These are phyloP conservation scores for Haplosporangium sp. DNA, from an alignment of 371 early-diverging fungal species.

Conservation along the genomic window DNA sequence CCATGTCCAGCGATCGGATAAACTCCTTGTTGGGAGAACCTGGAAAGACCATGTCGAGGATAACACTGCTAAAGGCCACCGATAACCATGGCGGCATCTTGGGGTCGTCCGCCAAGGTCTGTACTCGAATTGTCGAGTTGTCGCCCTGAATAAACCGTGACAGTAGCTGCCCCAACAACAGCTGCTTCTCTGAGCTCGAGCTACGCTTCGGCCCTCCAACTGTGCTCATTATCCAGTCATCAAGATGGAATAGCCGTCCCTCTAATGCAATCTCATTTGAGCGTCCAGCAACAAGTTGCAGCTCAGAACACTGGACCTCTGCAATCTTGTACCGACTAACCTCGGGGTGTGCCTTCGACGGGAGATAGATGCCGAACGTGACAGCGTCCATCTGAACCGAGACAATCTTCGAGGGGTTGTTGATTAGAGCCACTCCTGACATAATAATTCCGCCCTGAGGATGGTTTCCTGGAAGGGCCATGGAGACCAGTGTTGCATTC, in stretches of 20 bases:
- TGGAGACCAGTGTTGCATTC: constrained; percentile 35
- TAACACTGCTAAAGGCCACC: constrained; percentile 33
- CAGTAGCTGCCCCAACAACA: constrained; percentile 33
- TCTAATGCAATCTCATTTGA: constrained; percentile 22
- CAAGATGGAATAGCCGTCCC: constrained; percentile 49
- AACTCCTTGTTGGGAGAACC: constrained; percentile 45
- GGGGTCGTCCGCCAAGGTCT: constrained; percentile 36
- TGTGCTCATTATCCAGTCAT: constrained; percentile 35
- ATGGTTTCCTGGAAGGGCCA: constrained; percentile 40
- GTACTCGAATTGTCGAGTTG: constrained; percentile 41
- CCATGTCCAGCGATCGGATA: constrained; percentile 36
- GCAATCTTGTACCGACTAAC: constrained; percentile 43
- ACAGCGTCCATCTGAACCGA: constrained; percentile 37
- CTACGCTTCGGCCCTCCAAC: not conserved
- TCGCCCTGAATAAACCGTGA: constrained; percentile 47
- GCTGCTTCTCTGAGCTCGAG: constrained; percentile 39
- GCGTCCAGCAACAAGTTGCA: constrained; percentile 28
- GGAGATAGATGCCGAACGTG: constrained; percentile 49
- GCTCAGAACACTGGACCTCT: constrained; percentile 25
- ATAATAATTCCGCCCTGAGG: constrained; percentile 48
- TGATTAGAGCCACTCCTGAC: constrained; percentile 36
- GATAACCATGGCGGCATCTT: constrained; percentile 34
- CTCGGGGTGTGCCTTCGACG: constrained; percentile 33
- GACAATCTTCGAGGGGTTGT: constrained; percentile 37
- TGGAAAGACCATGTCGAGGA: constrained; percentile 42